These are phyloP conservation scores for Adiantum capillusveneris DNA, from an alignment of 75 land plant genomes.

Conservation along the genomic window DNA sequence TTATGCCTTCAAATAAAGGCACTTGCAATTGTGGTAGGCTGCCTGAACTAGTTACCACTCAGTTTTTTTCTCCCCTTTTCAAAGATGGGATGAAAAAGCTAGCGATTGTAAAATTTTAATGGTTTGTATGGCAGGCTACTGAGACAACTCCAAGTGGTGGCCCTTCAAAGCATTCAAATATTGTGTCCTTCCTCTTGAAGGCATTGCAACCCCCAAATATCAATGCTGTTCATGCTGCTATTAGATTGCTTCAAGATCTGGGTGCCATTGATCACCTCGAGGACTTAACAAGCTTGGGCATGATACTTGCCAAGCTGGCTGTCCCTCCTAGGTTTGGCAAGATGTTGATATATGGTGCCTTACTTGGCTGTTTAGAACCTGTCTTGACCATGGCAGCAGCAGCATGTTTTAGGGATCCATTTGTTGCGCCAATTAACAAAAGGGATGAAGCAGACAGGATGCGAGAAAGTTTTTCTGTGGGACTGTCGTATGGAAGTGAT, in stretches of 20 bases:
- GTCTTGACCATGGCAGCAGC: slow-evolving; percentile 22
- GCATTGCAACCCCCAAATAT: slow-evolving; percentile 21
- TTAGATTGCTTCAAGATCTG: slow-evolving; percentile 17
- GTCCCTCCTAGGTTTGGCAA: slow-evolving; percentile 27
- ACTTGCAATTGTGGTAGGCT: slow-evolving; percentile 19
- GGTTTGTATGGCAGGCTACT: too few species aligned
- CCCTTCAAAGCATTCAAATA: not conserved
- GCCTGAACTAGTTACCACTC: slow-evolving; percentile 4
- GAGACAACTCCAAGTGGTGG: not conserved
- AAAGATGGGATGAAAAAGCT: too few species aligned
- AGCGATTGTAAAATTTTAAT: too few species aligned
- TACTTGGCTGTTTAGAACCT: slow-evolving; percentile 23
- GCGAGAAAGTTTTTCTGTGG: slow-evolving; percentile 16
- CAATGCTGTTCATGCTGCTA: slow-evolving; percentile 10
- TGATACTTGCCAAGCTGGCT: slow-evolving; percentile 13
- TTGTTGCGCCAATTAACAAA: slow-evolving; percentile 15
- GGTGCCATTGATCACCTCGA: slow-evolving; percentile 23
- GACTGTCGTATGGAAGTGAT: slow-evolving; percentile 22
- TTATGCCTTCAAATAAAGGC: slow-evolving; percentile 31
- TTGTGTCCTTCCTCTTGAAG: slow-evolving; percentile 20
- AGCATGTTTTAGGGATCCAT: slow-evolving; percentile 24
- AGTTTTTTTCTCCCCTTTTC: too few species aligned
- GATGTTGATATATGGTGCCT: slow-evolving; percentile 24
- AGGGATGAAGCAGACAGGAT: slow-evolving; percentile 17
- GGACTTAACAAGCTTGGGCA: slow-evolving; percentile 19